phyloP scores from a whole-genome alignment of 2,329 filamentous ascomycete species.

The Sporothrix protearum region DNA sequence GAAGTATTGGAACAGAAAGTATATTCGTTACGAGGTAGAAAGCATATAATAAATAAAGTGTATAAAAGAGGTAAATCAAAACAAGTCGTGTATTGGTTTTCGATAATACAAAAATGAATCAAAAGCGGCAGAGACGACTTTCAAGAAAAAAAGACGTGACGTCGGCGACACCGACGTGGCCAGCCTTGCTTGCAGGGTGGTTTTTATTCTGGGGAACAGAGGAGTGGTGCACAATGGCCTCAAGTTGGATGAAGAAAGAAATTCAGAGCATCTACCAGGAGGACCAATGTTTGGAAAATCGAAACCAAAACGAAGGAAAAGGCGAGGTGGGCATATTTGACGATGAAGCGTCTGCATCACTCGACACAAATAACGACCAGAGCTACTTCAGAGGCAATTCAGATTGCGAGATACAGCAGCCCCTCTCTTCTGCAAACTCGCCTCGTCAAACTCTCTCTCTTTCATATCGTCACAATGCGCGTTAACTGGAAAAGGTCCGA shows the following conservation, averaged over 20 bases:
- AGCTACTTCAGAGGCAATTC: background rate
- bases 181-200: conserved; percentile 16
- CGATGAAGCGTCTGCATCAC: background rate
- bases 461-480: background rate
- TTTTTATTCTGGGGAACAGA: background rate
- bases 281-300: background rate
- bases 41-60: background rate
- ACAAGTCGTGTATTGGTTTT: background rate
- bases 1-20: background rate
- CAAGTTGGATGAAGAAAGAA: background rate
- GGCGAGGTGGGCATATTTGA: background rate
- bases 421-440: background rate
- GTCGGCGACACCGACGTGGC: conserved; percentile 9
- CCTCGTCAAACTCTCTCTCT: background rate
- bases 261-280: background rate
- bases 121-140: background rate
- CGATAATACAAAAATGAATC: background rate
- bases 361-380: background rate
- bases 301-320: background rate
- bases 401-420: background rate
- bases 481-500: background rate
- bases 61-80: background rate
- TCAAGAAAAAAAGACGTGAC: background rate
- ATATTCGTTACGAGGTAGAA: background rate
- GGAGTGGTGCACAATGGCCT: background rate